Conservation (phyloP, 208 protist genomes). For the Crithidia sp. region DNA sequence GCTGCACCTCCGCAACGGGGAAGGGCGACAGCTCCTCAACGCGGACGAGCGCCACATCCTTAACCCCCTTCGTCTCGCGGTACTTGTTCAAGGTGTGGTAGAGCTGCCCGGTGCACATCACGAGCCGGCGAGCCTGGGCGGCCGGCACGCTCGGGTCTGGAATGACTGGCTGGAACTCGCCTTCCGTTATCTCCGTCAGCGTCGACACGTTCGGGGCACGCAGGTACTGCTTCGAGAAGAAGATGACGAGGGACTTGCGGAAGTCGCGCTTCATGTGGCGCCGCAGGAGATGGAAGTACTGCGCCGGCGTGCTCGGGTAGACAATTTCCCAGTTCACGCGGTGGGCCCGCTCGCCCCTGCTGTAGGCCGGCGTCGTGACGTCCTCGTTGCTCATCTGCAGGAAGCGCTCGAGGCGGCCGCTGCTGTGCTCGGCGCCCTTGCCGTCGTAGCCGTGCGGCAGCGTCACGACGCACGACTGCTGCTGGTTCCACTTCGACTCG, state of each 20-base stretch:
- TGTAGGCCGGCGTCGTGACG: constrained; percentile 68
- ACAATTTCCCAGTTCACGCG: constrained; percentile 92
- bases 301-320: constrained; percentile 96
- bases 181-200: constrained; percentile 55
- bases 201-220: constrained; percentile 87
- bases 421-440: constrained; percentile 97
- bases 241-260: constrained; percentile 97
- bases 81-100: constrained; percentile 94
- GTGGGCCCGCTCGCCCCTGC: constrained; percentile 64
- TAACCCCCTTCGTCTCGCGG: constrained; percentile 59
- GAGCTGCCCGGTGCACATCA: constrained; percentile 98
- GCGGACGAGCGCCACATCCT: constrained; percentile 91
- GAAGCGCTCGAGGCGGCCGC: constrained; percentile 97
- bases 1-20: constrained; percentile 94
- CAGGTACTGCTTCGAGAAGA: constrained; percentile 93
- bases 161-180: constrained; percentile 85
- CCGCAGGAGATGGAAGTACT: constrained; percentile 99
- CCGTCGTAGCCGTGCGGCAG: constrained; percentile 99
- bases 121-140: constrained; percentile 83
- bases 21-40: constrained; percentile 98
- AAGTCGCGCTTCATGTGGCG: constrained; percentile 98
- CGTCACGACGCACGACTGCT: constrained; percentile 96
- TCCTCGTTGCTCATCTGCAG: constrained; percentile 97
- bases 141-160: constrained; percentile 64
- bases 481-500: constrained; percentile 98